phyloP scores from a whole-genome alignment of 768 basidiomycete species.

The Suillus placidus region DNA sequence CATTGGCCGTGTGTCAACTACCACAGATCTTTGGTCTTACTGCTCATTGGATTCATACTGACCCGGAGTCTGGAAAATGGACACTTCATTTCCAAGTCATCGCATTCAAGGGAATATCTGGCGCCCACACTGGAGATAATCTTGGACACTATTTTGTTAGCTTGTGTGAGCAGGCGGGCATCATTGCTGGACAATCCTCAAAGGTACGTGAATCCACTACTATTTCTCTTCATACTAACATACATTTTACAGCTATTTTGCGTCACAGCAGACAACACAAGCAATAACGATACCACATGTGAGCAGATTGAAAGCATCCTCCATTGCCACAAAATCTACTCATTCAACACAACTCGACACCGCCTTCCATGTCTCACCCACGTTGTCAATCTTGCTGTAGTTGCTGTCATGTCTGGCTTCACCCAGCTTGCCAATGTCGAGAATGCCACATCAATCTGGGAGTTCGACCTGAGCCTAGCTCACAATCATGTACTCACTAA shows the following conservation, averaged over 20 bases:
- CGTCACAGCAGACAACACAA: conserved; percentile 27
- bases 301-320: conserved; percentile 20
- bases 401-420: conserved; percentile 33
- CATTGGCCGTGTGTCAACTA: conserved; percentile 17
- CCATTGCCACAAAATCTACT: neutral
- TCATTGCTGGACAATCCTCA: conserved; percentile 17
- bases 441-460: conserved; percentile 36
- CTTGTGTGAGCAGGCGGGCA: conserved; percentile 29
- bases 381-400: conserved; percentile 29
- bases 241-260: conserved; percentile 19
- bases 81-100: conserved; percentile 23
- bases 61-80: conserved; percentile 18
- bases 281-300: conserved; percentile 26
- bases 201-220: conserved; percentile 24
- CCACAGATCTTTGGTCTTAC: conserved; percentile 23
- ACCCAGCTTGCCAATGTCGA: conserved; percentile 34
- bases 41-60: conserved; percentile 23
- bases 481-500: conserved; percentile 29
- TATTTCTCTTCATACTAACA: conserved; percentile 7
- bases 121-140: conserved; percentile 30
- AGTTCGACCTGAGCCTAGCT: conserved; percentile 29
- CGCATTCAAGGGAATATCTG: conserved; percentile 24
- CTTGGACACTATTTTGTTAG: conserved; percentile 29
- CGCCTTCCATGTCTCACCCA: conserved; percentile 33
- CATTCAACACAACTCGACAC: conserved; percentile 20